A percentile compares a stretch with the other conserved stretches of the same genome.
Evolutionary conservation across 208 protist species (phyloP).

Genomic region (Cochliopodium minus): DNA sequence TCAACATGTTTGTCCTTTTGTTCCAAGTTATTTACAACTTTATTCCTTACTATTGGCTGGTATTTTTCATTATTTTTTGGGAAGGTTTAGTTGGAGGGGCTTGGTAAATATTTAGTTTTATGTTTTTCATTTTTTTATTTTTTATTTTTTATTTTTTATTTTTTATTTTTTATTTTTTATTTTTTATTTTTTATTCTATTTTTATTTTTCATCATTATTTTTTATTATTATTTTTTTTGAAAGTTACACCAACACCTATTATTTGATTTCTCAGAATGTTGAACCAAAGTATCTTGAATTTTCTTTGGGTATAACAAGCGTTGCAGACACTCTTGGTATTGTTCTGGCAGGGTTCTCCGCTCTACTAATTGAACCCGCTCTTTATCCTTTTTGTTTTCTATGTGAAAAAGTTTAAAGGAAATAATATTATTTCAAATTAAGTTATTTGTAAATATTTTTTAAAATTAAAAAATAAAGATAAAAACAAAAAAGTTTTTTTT

Average conservation of each 20-base stretch:
- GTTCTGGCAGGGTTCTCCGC: not conserved
- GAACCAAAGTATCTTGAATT: conserved; percentile 13
- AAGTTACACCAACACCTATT: conserved; percentile 22
- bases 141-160: conserved; percentile 12
- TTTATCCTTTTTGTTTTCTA: no score
- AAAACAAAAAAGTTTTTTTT: no score
- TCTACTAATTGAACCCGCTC: no score
- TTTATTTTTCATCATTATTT: conserved; percentile 12
- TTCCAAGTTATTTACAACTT: no score
- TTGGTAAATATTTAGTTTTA: not conserved
- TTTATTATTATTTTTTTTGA: conserved; percentile 20
- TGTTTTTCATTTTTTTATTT: conserved; percentile 6
- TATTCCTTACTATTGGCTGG: no score
- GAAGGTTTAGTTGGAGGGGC: no score
- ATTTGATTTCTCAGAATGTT: conserved; percentile 14
- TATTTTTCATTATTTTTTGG: no score
- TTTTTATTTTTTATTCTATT: conserved; percentile 2
- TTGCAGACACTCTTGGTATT: conserved; percentile 17
- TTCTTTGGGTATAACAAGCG: conserved; percentile 2
- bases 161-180: not conserved
- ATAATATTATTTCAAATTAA: no score
- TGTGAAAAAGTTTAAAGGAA: no score
- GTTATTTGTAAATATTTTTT: no score
- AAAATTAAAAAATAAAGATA: no score
- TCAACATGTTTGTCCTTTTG: no score